Conservation (phyloP, 208 protist genomes). For the Leishmania major region DNA sequence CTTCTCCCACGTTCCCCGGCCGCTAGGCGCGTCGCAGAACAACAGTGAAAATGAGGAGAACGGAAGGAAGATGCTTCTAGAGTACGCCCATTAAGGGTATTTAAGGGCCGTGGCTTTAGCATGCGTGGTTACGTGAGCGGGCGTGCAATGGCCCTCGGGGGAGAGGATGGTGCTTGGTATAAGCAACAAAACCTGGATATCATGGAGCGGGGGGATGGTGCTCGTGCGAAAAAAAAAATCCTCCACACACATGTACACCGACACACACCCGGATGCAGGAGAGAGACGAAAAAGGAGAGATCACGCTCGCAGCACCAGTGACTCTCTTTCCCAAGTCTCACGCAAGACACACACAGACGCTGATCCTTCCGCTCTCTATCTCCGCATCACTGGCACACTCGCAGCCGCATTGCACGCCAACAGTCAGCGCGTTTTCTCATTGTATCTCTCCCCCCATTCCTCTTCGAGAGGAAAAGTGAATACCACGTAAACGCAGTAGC, state of each 20-base stretch:
- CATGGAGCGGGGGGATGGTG: not conserved
- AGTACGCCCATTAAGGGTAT: not conserved
- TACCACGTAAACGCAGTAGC: not conserved
- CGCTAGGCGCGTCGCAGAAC: not conserved
- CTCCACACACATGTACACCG: not conserved
- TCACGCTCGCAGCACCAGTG: not conserved
- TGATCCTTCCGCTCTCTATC: not conserved
- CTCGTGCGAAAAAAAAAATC: not conserved
- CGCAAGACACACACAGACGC: not conserved
- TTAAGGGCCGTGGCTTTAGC: not conserved
- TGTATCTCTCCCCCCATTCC: not conserved
- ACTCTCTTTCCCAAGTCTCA: not conserved
- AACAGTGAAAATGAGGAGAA: constrained; percentile 5
- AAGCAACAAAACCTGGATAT: not conserved
- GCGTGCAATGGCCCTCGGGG: not conserved
- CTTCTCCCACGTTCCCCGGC: not conserved
- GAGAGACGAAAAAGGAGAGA: not conserved
- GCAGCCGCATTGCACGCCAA: not conserved
- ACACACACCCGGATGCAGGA: not conserved
- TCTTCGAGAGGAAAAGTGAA: not conserved
- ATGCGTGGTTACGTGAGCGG: not conserved
- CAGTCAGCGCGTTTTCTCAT: not conserved
- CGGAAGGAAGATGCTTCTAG: constrained; percentile 1
- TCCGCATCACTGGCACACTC: not conserved
- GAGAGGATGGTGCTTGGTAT: not conserved